Evolutionary conservation across 225 moss, liverwort and hornwort species (phyloP).

Genomic region (Anthoceros angustus): DNA sequence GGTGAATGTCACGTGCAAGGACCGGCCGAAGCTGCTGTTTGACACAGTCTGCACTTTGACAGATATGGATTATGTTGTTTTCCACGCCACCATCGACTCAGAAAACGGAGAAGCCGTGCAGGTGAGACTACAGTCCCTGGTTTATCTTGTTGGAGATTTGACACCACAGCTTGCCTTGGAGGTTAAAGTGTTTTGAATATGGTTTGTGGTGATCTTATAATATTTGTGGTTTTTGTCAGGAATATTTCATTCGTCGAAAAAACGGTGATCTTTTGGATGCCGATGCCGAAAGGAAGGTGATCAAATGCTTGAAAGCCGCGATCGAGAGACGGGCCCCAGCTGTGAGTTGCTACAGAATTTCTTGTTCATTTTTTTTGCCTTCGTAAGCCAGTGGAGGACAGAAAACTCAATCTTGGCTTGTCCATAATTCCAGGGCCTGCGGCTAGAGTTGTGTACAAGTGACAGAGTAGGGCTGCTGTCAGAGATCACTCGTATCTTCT

Average conservation of each 20-base stretch:
- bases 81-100: constrained; percentile 37
- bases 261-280: constrained; percentile 26
- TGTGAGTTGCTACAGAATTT: constrained; percentile 7
- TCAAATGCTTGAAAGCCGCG: constrained; percentile 31
- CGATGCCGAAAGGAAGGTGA: constrained; percentile 21
- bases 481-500: constrained; percentile 29
- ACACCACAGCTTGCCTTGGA: background rate
- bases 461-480: constrained; percentile 34
- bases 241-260: constrained; percentile 33
- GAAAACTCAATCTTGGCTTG: background rate
- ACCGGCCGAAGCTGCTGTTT: constrained; percentile 38
- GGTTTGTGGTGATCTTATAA: background rate
- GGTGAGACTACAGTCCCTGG: constrained; percentile 4
- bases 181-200: background rate
- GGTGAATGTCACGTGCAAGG: constrained; percentile 28
- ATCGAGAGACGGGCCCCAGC: constrained; percentile 29
- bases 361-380: background rate
- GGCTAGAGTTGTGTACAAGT: constrained; percentile 29
- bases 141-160: background rate
- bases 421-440: constrained; percentile 18
- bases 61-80: constrained; percentile 41
- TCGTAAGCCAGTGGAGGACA: background rate
- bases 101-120: constrained; percentile 24
- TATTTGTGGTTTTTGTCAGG: constrained; percentile 6
- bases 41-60: constrained; percentile 39